Percentiles rank a stretch among this genome's conserved stretches.
Conservation (phyloP, 2,329 filamentous ascomycete genomes). For the Fusarium praegraminearum region DNA sequence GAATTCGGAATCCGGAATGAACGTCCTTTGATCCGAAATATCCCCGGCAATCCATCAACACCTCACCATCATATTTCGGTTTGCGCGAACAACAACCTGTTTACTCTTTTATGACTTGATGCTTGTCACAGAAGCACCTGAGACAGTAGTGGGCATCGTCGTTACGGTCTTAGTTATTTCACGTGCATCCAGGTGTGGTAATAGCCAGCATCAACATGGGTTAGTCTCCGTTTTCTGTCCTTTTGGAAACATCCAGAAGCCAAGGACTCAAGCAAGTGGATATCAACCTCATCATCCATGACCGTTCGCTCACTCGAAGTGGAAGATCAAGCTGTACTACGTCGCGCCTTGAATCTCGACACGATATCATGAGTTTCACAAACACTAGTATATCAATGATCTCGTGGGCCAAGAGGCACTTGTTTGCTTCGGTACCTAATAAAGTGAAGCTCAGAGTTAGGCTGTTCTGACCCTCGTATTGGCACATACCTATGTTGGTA, state of each 20-base stretch:
- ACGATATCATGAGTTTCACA: not conserved
- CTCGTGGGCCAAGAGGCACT: not conserved
- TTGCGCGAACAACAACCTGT: not conserved
- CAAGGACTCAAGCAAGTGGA: conserved; percentile 25
- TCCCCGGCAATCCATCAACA: conserved; percentile 13
- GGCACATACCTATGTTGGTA: not conserved
- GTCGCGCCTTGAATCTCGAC: not conserved
- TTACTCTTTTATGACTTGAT: not conserved
- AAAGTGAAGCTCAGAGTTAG: not conserved
- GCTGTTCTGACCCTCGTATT: not conserved
- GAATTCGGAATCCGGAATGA: conserved; percentile 12
- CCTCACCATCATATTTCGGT: conserved; percentile 10
- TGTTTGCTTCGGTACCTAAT: not conserved
- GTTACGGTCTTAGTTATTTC: conserved; percentile 1
- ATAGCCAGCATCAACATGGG: conserved; percentile 37
- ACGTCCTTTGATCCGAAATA: conserved; percentile 46
- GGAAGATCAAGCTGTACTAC: conserved; percentile 14
- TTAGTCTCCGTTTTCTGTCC: conserved; percentile 42
- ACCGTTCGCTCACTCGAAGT: conserved; percentile 17
- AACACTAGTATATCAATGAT: not conserved
- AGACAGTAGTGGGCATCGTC: not conserved
- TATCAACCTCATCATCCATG: conserved; percentile 12
- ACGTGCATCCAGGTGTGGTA: conserved; percentile 24
- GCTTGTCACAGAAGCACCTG: not conserved
- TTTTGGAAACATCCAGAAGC: conserved; percentile 20